phyloP scores from a whole-genome alignment of 345 rosid species.

The Eucalyptus regnans region DNA sequence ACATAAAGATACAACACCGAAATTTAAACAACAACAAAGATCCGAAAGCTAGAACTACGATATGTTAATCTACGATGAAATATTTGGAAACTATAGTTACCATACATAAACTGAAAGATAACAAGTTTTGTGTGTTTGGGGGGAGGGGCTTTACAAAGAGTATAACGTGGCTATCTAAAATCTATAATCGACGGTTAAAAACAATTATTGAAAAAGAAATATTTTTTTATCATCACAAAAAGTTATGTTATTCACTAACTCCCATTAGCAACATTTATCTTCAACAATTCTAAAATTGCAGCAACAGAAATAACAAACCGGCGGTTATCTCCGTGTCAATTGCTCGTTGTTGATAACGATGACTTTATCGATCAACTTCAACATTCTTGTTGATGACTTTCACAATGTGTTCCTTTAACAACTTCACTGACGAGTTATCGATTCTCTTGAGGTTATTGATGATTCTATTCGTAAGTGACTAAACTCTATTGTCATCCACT shows the following conservation, averaged over 20 bases:
- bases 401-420: neutral
- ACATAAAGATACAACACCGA: neutral
- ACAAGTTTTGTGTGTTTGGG: neutral
- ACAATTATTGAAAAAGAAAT: accelerated
- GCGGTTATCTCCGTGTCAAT: too few relatives aligned
- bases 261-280: neutral
- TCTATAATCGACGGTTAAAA: neutral
- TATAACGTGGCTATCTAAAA: neutral
- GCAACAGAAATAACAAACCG: neutral
- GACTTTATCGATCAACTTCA: neutral
- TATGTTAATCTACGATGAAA: neutral
- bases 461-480: neutral
- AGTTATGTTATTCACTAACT: neutral
- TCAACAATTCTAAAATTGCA: neutral
- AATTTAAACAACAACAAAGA: neutral
- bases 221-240: neutral
- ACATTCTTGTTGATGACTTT: neutral
- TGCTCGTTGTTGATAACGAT: neutral
- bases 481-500: neutral
- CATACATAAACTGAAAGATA: neutral
- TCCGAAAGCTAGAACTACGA: neutral
- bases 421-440: neutral
- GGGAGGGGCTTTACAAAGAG: neutral
- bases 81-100: neutral
- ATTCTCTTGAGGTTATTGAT: neutral